A percentile compares a stretch with the other conserved stretches of the same genome.
phyloP scores from a whole-genome alignment of 2,329 filamentous ascomycete genomes.

The Pseudogymnoascus sp. region DNA sequence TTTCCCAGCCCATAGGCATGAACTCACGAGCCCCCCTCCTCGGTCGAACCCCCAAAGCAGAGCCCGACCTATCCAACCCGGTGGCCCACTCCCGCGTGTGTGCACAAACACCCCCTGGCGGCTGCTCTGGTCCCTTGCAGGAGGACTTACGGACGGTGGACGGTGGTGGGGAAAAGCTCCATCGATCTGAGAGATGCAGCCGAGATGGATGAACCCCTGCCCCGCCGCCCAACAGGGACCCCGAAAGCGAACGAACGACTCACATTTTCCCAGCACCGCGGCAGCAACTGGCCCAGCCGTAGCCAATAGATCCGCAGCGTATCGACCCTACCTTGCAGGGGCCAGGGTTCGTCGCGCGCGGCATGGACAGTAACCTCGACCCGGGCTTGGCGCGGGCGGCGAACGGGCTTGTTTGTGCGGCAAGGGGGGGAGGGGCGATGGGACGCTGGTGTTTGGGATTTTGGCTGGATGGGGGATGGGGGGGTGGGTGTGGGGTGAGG shows the following conservation, averaged over 20 bases:
- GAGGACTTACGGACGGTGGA: too few relatives aligned
- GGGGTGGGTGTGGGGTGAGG: neutral
- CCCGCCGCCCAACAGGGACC: neutral
- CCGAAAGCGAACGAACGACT: neutral
- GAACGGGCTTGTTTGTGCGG: neutral
- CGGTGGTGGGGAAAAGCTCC: neutral
- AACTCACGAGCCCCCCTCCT: constrained; percentile 1
- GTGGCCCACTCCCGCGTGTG: neutral
- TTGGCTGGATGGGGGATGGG: neutral
- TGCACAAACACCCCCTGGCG: constrained; percentile 3
- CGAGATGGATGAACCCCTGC: neutral
- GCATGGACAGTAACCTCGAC: neutral
- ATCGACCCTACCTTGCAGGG: neutral
- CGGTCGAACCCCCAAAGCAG: neutral
- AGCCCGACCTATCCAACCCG: neutral
- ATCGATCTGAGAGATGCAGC: neutral
- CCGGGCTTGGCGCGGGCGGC: neutral
- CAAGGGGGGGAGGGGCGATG: neutral
- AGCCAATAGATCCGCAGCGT: neutral
- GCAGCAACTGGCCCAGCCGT: neutral
- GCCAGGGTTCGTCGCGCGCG: neutral
- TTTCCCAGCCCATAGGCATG: neutral
- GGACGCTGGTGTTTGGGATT: neutral
- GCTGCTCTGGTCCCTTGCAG: neutral
- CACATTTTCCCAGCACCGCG: neutral